These are phyloP conservation scores for Tulasnella sp. DNA, from an alignment of 768 basidiomycete species.

Conservation along the genomic window DNA sequence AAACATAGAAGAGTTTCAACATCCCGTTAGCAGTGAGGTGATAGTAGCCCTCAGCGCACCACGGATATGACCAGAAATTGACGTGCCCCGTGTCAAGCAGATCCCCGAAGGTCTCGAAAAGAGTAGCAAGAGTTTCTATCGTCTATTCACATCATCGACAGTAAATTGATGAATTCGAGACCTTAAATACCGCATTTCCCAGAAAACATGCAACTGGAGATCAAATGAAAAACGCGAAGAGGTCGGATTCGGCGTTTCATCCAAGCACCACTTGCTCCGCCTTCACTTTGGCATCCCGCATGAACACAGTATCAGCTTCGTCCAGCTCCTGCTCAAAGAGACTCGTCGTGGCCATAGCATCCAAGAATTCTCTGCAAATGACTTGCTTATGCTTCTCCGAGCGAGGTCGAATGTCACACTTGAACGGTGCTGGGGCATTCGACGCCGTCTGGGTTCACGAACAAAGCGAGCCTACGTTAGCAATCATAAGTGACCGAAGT, in stretches of 20 bases:
- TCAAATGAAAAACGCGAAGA: no score
- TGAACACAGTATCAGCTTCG: background rate
- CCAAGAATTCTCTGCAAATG: background rate
- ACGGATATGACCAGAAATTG: no score
- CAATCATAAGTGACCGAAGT: background rate
- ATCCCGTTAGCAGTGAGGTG: no score
- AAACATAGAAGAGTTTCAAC: no score
- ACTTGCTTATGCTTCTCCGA: background rate
- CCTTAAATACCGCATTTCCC: no score
- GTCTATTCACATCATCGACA: no score
- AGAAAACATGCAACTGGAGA: no score
- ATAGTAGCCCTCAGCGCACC: no score
- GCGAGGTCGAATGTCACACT: background rate
- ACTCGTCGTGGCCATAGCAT: background rate
- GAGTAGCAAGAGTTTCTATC: no score
- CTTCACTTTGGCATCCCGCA: background rate
- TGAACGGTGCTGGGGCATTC: background rate
- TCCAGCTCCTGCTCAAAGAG: background rate
- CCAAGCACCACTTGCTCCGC: background rate
- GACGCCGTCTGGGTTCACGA: background rate
- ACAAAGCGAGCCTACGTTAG: background rate
- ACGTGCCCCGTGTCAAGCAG: no score
- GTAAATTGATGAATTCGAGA: no score
- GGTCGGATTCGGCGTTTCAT: background rate
- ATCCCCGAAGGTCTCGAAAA: no score